Evolutionary conservation across 2,329 filamentous ascomycete species (phyloP).

Genomic region (Penicillium sp.): DNA sequence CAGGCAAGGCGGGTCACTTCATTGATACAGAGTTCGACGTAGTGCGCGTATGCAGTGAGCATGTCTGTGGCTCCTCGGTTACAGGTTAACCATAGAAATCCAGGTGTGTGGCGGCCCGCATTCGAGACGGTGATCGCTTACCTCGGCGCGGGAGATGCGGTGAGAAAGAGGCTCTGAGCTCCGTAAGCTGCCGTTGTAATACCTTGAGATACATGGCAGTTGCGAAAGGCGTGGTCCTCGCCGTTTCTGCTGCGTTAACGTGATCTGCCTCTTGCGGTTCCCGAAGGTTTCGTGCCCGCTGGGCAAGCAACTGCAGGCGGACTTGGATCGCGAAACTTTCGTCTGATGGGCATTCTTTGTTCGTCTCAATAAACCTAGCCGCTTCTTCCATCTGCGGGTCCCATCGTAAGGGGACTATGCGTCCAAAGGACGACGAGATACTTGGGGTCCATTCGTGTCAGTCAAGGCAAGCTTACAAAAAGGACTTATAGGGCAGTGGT

Average conservation of each 20-base stretch:
- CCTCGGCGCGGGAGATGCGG: slow-evolving; percentile 21
- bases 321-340: slow-evolving; percentile 35
- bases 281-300: slow-evolving; percentile 31
- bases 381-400: slow-evolving; percentile 42
- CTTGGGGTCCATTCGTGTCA: slow-evolving; percentile 15
- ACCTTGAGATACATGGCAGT: slow-evolving; percentile 31
- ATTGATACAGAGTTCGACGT: slow-evolving; percentile 30
- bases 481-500: too few relatives aligned
- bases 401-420: slow-evolving; percentile 38
- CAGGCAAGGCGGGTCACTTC: too few relatives aligned
- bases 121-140: slow-evolving; percentile 11
- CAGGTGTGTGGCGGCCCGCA: too few relatives aligned
- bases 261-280: slow-evolving; percentile 28
- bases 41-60: slow-evolving; percentile 28
- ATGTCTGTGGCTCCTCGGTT: slow-evolving; percentile 19
- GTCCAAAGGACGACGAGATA: slow-evolving; percentile 37
- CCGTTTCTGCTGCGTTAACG: slow-evolving; percentile 9
- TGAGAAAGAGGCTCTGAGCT: slow-evolving; percentile 29
- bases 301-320: slow-evolving; percentile 37
- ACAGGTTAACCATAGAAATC: too few relatives aligned
- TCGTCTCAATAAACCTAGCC: slow-evolving; percentile 28
- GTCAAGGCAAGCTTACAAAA: too few relatives aligned
- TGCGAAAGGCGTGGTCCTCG: slow-evolving; percentile 5
- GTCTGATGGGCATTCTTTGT: slow-evolving; percentile 29
- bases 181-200: slow-evolving; percentile 33